These are phyloP conservation scores for Xylariales sp. DNA, from an alignment of 2,329 filamentous ascomycete species.

Conservation along the genomic window DNA sequence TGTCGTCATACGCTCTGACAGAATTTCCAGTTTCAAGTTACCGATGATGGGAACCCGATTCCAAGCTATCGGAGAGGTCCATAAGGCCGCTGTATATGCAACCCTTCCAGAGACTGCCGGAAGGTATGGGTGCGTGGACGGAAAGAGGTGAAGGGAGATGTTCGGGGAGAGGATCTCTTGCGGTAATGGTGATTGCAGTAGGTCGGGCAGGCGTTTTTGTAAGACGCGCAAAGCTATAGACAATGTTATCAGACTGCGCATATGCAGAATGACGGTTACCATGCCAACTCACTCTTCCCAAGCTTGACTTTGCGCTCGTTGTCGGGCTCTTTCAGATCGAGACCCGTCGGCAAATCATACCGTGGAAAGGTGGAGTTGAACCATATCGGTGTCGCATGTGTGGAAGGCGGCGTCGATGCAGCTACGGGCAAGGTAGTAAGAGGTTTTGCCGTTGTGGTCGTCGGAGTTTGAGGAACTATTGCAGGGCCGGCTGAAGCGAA, in stretches of 20 bases:
- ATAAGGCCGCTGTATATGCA: conserved; percentile 87
- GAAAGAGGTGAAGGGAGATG: conserved; percentile 67
- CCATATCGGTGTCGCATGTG: conserved; percentile 34
- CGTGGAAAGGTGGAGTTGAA: conserved; percentile 36
- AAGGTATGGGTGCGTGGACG: conserved; percentile 78
- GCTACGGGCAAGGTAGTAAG: conserved; percentile 11
- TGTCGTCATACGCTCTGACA: conserved; percentile 82
- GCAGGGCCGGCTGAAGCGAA: conserved; percentile 14
- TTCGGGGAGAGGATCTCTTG: conserved; percentile 72
- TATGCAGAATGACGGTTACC: neutral
- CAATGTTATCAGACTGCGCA: no score
- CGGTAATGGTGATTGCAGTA: conserved; percentile 63
- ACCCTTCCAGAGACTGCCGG: conserved; percentile 88
- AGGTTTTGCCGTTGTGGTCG: conserved; percentile 10
- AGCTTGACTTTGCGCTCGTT: conserved; percentile 58
- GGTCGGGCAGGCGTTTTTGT: conserved; percentile 61
- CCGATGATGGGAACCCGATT: conserved; percentile 86
- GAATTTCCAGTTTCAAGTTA: conserved; percentile 80
- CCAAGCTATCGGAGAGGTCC: conserved; percentile 96
- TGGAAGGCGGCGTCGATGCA: conserved; percentile 16
- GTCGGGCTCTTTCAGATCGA: conserved; percentile 33
- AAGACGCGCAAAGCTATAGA: conserved; percentile 57
- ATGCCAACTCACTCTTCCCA: conserved; percentile 51
- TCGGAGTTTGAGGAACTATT: neutral
- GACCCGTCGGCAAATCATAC: conserved; percentile 18